These are phyloP conservation scores for Craspedostauros australis DNA, from an alignment of 108 stramenopile genomes.

Conservation along the genomic window DNA sequence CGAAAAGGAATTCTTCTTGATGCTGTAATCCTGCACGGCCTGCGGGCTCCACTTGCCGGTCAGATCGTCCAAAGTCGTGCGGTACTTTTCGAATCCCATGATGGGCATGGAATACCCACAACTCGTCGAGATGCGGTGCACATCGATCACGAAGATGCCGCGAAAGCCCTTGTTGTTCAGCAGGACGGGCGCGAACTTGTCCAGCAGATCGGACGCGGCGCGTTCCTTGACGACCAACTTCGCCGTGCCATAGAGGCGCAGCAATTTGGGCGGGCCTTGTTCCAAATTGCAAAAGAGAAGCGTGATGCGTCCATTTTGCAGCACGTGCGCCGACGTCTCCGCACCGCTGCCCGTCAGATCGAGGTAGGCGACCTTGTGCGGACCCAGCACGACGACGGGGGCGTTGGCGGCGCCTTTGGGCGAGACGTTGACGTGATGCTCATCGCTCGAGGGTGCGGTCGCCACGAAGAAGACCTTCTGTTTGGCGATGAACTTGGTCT, in stretches of 20 bases:
- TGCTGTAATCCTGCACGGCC: conserved; percentile 28
- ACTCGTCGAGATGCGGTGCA: conserved; percentile 27
- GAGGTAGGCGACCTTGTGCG: conserved; percentile 21
- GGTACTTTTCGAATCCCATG: conserved; percentile 30
- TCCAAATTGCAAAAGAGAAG: conserved; percentile 37
- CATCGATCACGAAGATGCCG: conserved; percentile 19
- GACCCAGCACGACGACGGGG: conserved; percentile 22
- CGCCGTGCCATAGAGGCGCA: conserved; percentile 25
- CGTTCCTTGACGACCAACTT: conserved; percentile 8
- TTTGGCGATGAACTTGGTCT: conserved; percentile 17
- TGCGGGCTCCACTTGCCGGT: conserved; percentile 14
- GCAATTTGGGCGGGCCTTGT: conserved; percentile 32
- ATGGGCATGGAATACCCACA: conserved; percentile 42
- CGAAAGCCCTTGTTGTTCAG: conserved; percentile 10
- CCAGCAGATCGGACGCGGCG: neutral
- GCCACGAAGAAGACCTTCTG: conserved; percentile 50
- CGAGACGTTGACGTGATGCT: conserved; percentile 29
- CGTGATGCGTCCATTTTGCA: conserved; percentile 37
- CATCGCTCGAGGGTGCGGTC: conserved; percentile 22
- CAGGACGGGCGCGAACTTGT: conserved; percentile 5
- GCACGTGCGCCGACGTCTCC: conserved; percentile 35
- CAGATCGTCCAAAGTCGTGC: conserved; percentile 24
- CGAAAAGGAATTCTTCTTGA: conserved; percentile 37
- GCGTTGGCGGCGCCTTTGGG: conserved; percentile 32
- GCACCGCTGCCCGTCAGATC: conserved; percentile 36